Conservation (phyloP, 345 rosid species). For the Eucalyptus melliodora region DNA sequence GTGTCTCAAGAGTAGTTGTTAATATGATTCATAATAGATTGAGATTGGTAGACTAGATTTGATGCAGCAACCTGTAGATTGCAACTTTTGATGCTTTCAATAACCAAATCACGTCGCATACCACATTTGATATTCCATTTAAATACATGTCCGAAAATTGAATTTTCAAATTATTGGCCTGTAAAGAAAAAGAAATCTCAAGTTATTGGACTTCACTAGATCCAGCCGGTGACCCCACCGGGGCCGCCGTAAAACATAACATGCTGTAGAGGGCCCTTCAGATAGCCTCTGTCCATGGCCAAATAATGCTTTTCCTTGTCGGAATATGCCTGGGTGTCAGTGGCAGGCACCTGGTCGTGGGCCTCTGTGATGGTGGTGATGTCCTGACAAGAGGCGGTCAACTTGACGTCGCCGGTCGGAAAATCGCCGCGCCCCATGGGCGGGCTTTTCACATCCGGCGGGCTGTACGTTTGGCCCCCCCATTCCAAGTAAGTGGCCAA, state of each 20-base stretch:
- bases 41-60: neutral
- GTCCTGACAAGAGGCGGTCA: neutral
- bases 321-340: neutral
- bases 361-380: neutral
- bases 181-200: neutral
- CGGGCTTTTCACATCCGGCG: neutral
- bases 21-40: neutral
- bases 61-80: accelerated
- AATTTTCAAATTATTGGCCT: neutral
- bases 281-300: neutral
- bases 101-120: neutral
- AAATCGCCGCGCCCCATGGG: neutral
- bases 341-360: neutral
- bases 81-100: neutral
- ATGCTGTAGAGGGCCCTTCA: neutral
- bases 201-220: neutral
- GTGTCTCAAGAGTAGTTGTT: neutral
- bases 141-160: neutral
- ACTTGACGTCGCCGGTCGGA: neutral
- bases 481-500: neutral
- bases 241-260: neutral
- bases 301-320: neutral
- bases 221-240: neutral
- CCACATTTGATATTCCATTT: neutral
- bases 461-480: conserved; percentile 2